Conservation (phyloP, 768 basidiomycete species). For the Cyclocybe aegerita region DNA sequence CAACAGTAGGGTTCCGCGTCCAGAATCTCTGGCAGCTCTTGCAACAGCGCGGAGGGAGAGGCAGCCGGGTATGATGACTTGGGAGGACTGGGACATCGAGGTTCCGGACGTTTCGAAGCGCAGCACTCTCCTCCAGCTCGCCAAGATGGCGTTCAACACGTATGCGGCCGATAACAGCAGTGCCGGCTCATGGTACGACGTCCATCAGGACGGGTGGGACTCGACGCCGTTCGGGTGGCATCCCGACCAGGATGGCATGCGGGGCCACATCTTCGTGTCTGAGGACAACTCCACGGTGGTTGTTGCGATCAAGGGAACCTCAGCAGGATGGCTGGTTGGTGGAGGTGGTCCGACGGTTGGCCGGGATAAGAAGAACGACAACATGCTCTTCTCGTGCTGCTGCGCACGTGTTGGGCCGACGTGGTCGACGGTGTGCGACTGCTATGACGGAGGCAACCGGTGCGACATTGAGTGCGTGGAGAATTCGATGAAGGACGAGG, state of each 20-base stretch:
- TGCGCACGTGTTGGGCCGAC: slow-evolving; percentile 94
- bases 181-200: slow-evolving; percentile 65
- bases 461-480: slow-evolving; percentile 86
- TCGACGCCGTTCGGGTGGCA: slow-evolving; percentile 84
- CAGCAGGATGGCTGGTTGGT: slow-evolving; percentile 63
- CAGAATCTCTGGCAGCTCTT: slow-evolving; percentile 43
- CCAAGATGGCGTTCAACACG: slow-evolving; percentile 89
- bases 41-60: slow-evolving; percentile 29
- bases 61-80: slow-evolving; percentile 45
- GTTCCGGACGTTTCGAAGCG: slow-evolving; percentile 75
- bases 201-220: slow-evolving; percentile 55
- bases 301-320: slow-evolving; percentile 92
- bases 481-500: slow-evolving; percentile 75
- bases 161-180: slow-evolving; percentile 53
- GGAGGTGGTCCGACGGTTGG: slow-evolving; percentile 79
- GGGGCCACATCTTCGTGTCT: slow-evolving; percentile 90
- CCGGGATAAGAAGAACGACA: slow-evolving; percentile 95
- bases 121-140: slow-evolving; percentile 71
- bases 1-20: slow-evolving; percentile 40
- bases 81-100: slow-evolving; percentile 63
- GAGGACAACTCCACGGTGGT: slow-evolving; percentile 84
- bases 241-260: slow-evolving; percentile 83
- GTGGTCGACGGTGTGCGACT: slow-evolving; percentile 92
- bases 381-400: slow-evolving; percentile 94
- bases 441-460: slow-evolving; percentile 70